phyloP scores from a whole-genome alignment of 495 filamentous ascomycete species.

The Astrothelium subdiscretum region DNA sequence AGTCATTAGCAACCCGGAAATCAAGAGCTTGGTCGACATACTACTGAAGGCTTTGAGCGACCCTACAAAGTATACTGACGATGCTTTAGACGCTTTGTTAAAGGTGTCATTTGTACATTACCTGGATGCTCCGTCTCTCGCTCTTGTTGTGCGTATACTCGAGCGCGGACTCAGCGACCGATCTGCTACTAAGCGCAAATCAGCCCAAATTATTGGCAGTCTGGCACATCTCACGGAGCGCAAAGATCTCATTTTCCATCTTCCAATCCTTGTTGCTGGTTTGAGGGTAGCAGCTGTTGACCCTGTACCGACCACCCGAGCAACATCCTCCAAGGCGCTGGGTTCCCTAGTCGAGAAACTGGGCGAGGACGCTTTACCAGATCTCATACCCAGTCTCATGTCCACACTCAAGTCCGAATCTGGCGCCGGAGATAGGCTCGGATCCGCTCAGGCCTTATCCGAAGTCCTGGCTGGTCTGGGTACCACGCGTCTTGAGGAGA shows the following conservation, averaged over 20 bases:
- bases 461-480: slow-evolving; percentile 94
- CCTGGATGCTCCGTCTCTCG: slow-evolving; percentile 86
- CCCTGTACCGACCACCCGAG: slow-evolving; percentile 91
- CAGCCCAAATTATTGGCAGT: slow-evolving; percentile 93
- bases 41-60: slow-evolving; percentile 94
- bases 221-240: slow-evolving; percentile 93
- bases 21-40: slow-evolving; percentile 79
- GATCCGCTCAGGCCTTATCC: slow-evolving; percentile 91
- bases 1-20: slow-evolving; percentile 94
- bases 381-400: slow-evolving; percentile 97
- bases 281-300: slow-evolving; percentile 83
- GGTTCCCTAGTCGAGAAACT: slow-evolving; percentile 94
- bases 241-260: slow-evolving; percentile 81
- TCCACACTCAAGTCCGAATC: slow-evolving; percentile 93
- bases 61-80: slow-evolving; percentile 93
- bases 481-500: slow-evolving; percentile 86
- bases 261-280: slow-evolving; percentile 86
- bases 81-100: slow-evolving; percentile 84
- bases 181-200: slow-evolving; percentile 88
- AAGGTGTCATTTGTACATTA: slow-evolving; percentile 95
- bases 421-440: slow-evolving; percentile 86
- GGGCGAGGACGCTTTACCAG: slow-evolving; percentile 90
- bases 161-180: slow-evolving; percentile 84
- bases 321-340: slow-evolving; percentile 89
- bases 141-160: slow-evolving; percentile 86